Evolutionary conservation across 2,329 filamentous ascomycete genomes (phyloP).

Genomic region (Phialophora verrucosa): DNA sequence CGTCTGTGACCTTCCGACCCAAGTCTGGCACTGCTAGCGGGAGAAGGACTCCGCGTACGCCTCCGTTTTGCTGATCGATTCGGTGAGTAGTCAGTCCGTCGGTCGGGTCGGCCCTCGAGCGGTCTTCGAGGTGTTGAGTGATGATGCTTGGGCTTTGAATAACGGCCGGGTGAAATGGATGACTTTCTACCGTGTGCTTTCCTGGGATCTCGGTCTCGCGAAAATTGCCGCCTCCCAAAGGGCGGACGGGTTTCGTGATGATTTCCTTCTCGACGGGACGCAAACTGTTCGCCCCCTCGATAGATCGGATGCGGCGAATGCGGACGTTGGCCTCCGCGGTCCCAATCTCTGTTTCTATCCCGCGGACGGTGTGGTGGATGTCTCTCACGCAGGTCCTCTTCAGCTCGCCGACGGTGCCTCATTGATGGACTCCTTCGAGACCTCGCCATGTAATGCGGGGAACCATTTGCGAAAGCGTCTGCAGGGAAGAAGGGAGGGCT

Average conservation of each 20-base stretch:
- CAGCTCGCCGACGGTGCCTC: slow-evolving; percentile 58
- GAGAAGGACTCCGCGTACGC: slow-evolving; percentile 39
- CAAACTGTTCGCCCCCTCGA: slow-evolving; percentile 19
- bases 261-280: slow-evolving; percentile 25
- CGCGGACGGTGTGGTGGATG: slow-evolving; percentile 36
- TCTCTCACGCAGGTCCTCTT: slow-evolving; percentile 49
- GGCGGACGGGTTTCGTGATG: slow-evolving; percentile 19
- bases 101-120: slow-evolving; percentile 26
- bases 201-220: slow-evolving; percentile 30
- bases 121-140: slow-evolving; percentile 21
- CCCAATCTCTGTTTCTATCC: slow-evolving; percentile 43
- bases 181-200: slow-evolving; percentile 31
- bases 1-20: slow-evolving; percentile 42
- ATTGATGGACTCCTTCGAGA: slow-evolving; percentile 56
- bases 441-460: slow-evolving; percentile 56
- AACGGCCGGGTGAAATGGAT: slow-evolving; percentile 34
- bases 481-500: slow-evolving; percentile 11
- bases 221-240: slow-evolving; percentile 29
- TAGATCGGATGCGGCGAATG: slow-evolving; percentile 32
- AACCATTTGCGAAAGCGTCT: slow-evolving; percentile 45
- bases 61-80: slow-evolving; percentile 36
- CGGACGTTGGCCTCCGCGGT: slow-evolving; percentile 18
- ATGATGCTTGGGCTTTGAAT: slow-evolving; percentile 22
- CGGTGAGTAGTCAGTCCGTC: slow-evolving; percentile 34
- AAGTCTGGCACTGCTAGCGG: slow-evolving; percentile 32